Evolutionary conservation across 148 eudicot species (phyloP).

Genomic region (Chenopodium album): DNA sequence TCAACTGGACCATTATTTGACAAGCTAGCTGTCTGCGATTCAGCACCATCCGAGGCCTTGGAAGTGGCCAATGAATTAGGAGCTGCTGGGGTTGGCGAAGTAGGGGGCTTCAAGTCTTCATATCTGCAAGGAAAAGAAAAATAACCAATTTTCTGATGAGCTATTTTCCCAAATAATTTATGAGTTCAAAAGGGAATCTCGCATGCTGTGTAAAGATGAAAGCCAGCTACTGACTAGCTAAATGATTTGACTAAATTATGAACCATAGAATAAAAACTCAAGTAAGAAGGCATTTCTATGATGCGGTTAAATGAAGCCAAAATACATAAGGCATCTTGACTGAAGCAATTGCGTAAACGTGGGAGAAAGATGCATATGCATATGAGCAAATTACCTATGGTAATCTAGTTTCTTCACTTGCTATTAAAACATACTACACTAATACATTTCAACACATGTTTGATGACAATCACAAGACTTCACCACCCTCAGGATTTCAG

Average conservation of each 20-base stretch:
- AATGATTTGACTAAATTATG: neutral
- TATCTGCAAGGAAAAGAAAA: slow-evolving; percentile 41
- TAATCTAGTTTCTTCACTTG: neutral
- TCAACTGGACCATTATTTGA: slow-evolving; percentile 25
- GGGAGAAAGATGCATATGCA: neutral
- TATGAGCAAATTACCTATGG: neutral
- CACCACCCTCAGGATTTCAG: neutral
- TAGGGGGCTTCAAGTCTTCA: slow-evolving; percentile 67
- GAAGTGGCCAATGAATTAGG: slow-evolving; percentile 31
- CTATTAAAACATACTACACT: neutral
- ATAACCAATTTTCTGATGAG: neutral
- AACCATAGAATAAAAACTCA: neutral
- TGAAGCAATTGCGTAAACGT: neutral
- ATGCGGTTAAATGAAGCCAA: neutral
- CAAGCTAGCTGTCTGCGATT: slow-evolving; percentile 20
- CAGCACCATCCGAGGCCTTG: slow-evolving; percentile 24
- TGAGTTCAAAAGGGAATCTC: neutral
- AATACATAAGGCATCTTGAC: neutral
- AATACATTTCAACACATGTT: neutral
- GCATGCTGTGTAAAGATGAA: slow-evolving; percentile 1
- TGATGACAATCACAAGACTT: neutral
- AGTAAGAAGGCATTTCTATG: neutral
- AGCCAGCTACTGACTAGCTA: neutral
- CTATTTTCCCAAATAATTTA: too few species aligned
- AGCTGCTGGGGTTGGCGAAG: slow-evolving; percentile 56